Evolutionary conservation across 148 eudicot genomes (phyloP).

Genomic region (Diospyros kaki): DNA sequence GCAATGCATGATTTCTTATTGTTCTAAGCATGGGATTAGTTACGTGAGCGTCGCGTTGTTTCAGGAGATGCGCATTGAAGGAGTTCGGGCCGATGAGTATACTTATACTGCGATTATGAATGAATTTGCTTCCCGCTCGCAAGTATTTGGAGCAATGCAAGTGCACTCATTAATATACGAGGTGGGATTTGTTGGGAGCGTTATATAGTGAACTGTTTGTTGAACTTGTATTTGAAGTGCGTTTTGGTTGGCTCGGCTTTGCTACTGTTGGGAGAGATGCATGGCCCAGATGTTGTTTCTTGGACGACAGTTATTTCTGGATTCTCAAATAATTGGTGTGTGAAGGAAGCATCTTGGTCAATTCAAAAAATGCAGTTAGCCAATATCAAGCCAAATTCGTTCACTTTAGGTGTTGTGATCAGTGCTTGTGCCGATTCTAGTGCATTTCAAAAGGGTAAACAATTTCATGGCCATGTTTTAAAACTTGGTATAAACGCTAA

Average conservation of each 20-base stretch:
- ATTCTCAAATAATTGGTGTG: neutral
- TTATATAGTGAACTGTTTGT: neutral
- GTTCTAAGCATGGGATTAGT: neutral
- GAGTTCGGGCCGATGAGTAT: neutral
- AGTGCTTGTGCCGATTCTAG: neutral
- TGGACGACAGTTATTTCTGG: neutral
- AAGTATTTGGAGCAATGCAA: conserved; percentile 1
- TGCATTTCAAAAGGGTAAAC: conserved; percentile 4
- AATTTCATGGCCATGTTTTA: neutral
- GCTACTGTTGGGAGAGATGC: neutral
- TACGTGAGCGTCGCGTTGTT: neutral
- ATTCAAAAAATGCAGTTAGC: neutral
- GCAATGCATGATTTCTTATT: neutral
- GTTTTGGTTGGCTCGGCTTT: neutral
- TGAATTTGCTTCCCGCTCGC: neutral
- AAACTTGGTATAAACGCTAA: neutral
- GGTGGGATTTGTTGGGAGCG: neutral
- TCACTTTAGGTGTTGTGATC: neutral
- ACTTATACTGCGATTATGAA: neutral
- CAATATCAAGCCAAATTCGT: neutral
- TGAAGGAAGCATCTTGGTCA: neutral
- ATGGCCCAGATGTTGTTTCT: neutral
- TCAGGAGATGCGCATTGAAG: neutral
- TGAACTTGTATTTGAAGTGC: neutral
- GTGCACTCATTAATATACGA: neutral